Conservation (phyloP, 2,329 filamentous ascomycete genomes). For the Ceratocystis papillata region DNA sequence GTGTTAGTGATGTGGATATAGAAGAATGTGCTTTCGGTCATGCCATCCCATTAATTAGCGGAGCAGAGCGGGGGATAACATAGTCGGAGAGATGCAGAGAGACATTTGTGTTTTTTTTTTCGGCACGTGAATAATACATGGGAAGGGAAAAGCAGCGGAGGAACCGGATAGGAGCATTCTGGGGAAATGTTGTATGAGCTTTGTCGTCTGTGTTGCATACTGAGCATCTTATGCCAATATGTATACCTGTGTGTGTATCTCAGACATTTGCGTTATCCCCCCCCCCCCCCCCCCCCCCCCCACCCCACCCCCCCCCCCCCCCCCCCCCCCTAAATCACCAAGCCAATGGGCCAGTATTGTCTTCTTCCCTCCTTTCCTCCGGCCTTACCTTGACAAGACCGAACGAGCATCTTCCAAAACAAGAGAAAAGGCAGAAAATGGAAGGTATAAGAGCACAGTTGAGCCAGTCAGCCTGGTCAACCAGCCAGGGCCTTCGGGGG, state of each 20-base stretch:
- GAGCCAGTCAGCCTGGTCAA: not conserved
- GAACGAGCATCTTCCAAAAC: too few species aligned
- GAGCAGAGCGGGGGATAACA: not conserved
- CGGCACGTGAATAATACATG: too few species aligned
- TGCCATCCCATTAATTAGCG: not conserved
- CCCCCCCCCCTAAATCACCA: not conserved
- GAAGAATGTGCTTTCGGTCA: not conserved
- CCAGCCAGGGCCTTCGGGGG: too few species aligned
- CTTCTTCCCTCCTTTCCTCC: too few species aligned
- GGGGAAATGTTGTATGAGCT: too few species aligned
- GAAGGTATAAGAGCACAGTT: not conserved
- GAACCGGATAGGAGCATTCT: too few species aligned
- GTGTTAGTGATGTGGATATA: conserved; percentile 3
- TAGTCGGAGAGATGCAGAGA: not conserved
- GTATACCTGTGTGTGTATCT: too few species aligned
- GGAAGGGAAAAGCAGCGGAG: not conserved
- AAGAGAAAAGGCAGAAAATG: not conserved
- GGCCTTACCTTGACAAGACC: too few species aligned
- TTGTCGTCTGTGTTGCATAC: too few species aligned
- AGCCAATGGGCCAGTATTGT: not conserved
- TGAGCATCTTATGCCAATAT: too few species aligned
- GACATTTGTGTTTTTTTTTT: not conserved
- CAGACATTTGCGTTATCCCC: not conserved
- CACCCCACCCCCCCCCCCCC: not conserved
- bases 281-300: not conserved